Evolutionary conservation across 768 basidiomycete species (phyloP), one percentile per base, ranked within the genome.

Genomic region (Boletus sp.): DNA sequence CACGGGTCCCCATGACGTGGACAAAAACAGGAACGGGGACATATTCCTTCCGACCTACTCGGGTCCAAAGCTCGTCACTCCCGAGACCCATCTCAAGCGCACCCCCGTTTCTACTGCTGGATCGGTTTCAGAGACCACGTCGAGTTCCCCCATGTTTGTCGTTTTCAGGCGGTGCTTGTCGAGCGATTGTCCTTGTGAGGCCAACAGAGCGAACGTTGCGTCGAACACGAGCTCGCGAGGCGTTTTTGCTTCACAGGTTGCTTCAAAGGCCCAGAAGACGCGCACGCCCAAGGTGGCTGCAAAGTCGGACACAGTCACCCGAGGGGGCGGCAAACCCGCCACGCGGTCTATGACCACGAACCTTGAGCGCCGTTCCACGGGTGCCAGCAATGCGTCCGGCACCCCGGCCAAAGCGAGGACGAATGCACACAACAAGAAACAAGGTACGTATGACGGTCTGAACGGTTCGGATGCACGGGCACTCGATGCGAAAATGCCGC

Each of bases 131-230:
- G 46, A 39, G 11, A 5, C 24, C 3, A 12, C 54, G 14, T 40
- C 59, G 18, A 45, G 8, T 32, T 45, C 56, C 2, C 33, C 60
- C 12, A 47, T 17, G 49, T n/a, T 62, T 36, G 8, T 63, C 37
- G 47, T 65, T 7, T 33, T 59, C 20, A 47, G 29, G 20, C 60
- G 32, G 8, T 65, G 64, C 39, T 28, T 65, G 47, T 47, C 50
- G 5, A 33, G 39, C 14, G 60, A 59, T 30, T 57, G 60, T 54
- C 64, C 52, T 36, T 62, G 64, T 7, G 64, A 59, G 28, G 56
- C 45, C 3, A 55, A 57, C 51, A 41, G 8, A 24, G 17, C 48
- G 12, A 41, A 32, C 14, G 14, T 14, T 11, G 20, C 30, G 9
- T 28, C 37, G 42, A 44, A 55, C 9, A 3, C 46, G 5, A 20